These are phyloP conservation scores for Diaporthe citriasiana DNA, from an alignment of 2,329 filamentous ascomycete species.

Conservation along the genomic window DNA sequence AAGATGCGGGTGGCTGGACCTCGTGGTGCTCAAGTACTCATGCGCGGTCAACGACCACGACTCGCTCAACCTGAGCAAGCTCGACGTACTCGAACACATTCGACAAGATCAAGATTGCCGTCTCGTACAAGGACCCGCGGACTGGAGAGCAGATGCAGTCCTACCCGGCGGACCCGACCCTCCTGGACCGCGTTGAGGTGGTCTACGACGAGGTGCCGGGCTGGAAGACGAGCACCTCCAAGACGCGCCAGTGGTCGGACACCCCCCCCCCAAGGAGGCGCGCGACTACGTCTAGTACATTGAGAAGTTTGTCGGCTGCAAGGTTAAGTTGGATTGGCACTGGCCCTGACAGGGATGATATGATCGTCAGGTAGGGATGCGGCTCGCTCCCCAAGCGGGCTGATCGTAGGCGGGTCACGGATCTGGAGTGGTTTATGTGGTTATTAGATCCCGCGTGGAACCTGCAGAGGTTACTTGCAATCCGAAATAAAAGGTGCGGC, in stretches of 20 bases:
- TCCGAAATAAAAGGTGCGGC: conserved; percentile 45
- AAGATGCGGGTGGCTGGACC: conserved; percentile 72
- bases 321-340: conserved; percentile 78
- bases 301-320: conserved; percentile 74
- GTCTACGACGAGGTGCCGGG: conserved; percentile 78
- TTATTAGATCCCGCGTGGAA: conserved; percentile 18
- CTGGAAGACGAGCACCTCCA: conserved; percentile 76
- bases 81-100: conserved; percentile 83
- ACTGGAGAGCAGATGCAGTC: conserved; percentile 65
- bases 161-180: conserved; percentile 74
- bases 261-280: conserved; percentile 77
- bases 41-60: conserved; percentile 68
- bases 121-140: conserved; percentile 71
- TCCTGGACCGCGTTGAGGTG: conserved; percentile 72
- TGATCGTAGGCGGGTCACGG: conserved; percentile 6
- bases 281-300: conserved; percentile 76
- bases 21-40: conserved; percentile 78
- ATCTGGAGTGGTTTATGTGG: conserved; percentile 14
- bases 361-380: conserved; percentile 64
- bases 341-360: conserved; percentile 74
- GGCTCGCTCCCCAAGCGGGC: conserved; percentile 43
- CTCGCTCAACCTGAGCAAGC: conserved; percentile 59
- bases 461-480: conserved; percentile 30
- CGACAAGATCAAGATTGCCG: conserved; percentile 79
- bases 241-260: conserved; percentile 71